Conservation (phyloP, 768 basidiomycete species). For the Nidularia sp. region DNA sequence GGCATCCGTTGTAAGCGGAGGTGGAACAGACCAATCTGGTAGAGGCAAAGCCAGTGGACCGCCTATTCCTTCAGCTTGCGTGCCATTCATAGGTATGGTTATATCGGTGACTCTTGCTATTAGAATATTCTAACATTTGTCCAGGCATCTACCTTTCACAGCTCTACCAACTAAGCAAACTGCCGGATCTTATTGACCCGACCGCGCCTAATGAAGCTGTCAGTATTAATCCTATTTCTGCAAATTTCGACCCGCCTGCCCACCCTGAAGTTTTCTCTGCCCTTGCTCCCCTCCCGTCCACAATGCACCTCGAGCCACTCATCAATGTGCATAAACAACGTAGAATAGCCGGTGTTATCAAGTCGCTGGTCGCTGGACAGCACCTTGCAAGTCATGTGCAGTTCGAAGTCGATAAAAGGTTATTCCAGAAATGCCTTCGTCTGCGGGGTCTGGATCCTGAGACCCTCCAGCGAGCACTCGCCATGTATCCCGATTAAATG, state of each 20-base stretch:
- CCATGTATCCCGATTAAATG: conserved; percentile 17
- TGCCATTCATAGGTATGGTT: conserved; percentile 77
- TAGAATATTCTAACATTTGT: conserved; percentile 3
- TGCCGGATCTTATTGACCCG: conserved; percentile 82
- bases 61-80: conserved; percentile 48
- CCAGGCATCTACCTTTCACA: conserved; percentile 77
- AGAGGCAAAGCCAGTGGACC: conserved; percentile 36
- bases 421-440: conserved; percentile 72
- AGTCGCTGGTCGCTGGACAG: conserved; percentile 76
- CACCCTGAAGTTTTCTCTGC: conserved; percentile 79
- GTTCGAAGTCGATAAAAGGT: conserved; percentile 62
- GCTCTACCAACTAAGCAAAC: conserved; percentile 54
- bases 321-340: conserved; percentile 91
- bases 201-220: conserved; percentile 71
- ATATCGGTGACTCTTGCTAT: not conserved
- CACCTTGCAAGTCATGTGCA: conserved; percentile 75
- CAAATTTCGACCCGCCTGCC: conserved; percentile 63
- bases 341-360: conserved; percentile 75
- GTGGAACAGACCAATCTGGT: conserved; percentile 31
- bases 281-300: conserved; percentile 64
- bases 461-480: conserved; percentile 44
- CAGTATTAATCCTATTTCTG: conserved; percentile 56
- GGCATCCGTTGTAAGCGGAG: conserved; percentile 45
- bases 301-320: conserved; percentile 80
- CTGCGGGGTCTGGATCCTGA: conserved; percentile 61